Percentiles rank a stretch among this genome's conserved stretches.
phyloP scores from a whole-genome alignment of 225 moss, liverwort and hornwort genomes.

The Pseudoscleropodium purum region DNA sequence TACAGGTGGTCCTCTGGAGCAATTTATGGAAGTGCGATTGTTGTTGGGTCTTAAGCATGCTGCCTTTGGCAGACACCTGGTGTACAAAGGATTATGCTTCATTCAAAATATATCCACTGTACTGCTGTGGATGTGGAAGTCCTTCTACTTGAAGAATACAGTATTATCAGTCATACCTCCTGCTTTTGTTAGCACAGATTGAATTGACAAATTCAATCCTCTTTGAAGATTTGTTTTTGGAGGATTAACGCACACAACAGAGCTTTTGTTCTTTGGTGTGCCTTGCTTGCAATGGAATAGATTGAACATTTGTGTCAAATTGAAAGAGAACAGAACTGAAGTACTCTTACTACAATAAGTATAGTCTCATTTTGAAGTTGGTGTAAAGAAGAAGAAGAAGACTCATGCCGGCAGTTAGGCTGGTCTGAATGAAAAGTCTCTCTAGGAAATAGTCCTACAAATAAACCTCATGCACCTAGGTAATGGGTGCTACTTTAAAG shows the following conservation, averaged over 20 bases:
- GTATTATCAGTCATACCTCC: not conserved
- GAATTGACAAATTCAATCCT: not conserved
- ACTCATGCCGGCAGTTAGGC: not conserved
- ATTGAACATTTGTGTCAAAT: not conserved
- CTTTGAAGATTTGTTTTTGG: not conserved
- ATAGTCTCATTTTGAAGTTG: not conserved
- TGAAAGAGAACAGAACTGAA: not conserved
- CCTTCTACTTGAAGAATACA: not conserved
- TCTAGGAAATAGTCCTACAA: not conserved
- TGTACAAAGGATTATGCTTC: not conserved
- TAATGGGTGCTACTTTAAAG: not conserved
- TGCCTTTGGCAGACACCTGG: not conserved
- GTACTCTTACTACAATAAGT: not conserved
- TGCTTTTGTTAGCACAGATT: not conserved
- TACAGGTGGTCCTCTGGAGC: not conserved
- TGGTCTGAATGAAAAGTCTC: not conserved
- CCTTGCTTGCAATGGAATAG: not conserved
- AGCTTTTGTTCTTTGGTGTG: not conserved
- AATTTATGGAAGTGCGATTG: not conserved
- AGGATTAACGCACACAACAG: not conserved
- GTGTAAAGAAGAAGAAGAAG: not conserved
- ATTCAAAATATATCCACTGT: not conserved
- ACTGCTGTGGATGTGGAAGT: not conserved
- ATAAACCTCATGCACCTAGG: too few relatives aligned
- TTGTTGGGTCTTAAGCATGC: not conserved